These are phyloP conservation scores for Suillus occidentalis DNA, from an alignment of 768 basidiomycete species.

Conservation along the genomic window DNA sequence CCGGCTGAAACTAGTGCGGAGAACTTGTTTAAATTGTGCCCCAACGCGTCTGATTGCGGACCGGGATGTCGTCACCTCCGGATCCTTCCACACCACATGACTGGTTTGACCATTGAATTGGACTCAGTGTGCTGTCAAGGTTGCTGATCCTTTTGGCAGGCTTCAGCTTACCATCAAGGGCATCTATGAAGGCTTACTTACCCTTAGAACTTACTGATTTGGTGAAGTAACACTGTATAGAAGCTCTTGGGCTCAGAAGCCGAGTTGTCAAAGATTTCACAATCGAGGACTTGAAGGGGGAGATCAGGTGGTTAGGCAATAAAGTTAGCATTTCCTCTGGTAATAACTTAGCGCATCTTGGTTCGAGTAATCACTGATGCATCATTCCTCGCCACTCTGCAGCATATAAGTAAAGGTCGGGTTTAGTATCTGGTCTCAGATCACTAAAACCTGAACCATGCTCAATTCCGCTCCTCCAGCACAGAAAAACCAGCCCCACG, in stretches of 20 bases:
- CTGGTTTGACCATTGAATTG: neutral
- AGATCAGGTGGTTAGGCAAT: neutral
- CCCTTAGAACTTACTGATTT: neutral
- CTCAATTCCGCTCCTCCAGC: neutral
- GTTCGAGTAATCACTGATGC: neutral
- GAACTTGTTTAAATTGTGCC: neutral
- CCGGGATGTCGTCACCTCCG: neutral
- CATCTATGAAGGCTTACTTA: neutral
- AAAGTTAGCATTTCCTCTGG: neutral
- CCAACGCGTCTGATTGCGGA: neutral
- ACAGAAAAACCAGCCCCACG: constrained; percentile 11
- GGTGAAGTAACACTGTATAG: neutral
- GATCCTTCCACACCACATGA: neutral
- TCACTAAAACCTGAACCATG: neutral
- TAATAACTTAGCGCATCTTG: neutral
- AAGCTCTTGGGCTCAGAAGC: neutral
- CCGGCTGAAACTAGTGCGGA: neutral
- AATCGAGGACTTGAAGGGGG: neutral
- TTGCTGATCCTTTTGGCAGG: neutral
- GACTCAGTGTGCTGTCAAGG: too few species aligned
- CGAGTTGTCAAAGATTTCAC: neutral
- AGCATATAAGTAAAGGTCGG: neutral
- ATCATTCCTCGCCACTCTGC: neutral
- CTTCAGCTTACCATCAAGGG: neutral
- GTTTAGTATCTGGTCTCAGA: neutral